These are phyloP conservation scores for Exophiala xenobiotica DNA, from an alignment of 2,329 filamentous ascomycete species.

Conservation along the genomic window DNA sequence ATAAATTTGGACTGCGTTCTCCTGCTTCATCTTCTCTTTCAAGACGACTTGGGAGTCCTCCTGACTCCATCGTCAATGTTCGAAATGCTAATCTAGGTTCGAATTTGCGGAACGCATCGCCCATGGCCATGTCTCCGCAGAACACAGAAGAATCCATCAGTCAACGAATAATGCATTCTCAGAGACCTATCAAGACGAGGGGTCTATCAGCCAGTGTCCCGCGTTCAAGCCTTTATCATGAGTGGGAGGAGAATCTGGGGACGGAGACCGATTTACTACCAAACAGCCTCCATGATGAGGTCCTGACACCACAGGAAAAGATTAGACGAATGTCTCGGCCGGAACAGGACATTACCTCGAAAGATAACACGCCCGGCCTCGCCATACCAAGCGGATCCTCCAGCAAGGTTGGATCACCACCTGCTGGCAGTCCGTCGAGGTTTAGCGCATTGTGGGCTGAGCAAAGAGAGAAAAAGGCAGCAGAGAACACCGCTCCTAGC, in stretches of 20 bases:
- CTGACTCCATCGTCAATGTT: slow-evolving; percentile 60
- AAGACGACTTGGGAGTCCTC: slow-evolving; percentile 60
- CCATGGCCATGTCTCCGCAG: slow-evolving; percentile 58
- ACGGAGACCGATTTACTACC: slow-evolving; percentile 91
- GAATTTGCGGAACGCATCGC: slow-evolving; percentile 64
- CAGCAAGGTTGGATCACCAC: slow-evolving; percentile 55
- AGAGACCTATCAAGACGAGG: slow-evolving; percentile 55
- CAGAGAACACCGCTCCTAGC: slow-evolving; percentile 45
- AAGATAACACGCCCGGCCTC: slow-evolving; percentile 50
- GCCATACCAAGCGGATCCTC: slow-evolving; percentile 50
- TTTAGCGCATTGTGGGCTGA: slow-evolving; percentile 61
- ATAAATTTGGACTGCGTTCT: slow-evolving; percentile 85
- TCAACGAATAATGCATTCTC: slow-evolving; percentile 64
- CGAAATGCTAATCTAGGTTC: slow-evolving; percentile 67
- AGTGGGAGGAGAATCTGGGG: slow-evolving; percentile 65
- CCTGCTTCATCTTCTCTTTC: slow-evolving; percentile 59
- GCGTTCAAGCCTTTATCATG: slow-evolving; percentile 49
- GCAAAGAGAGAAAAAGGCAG: slow-evolving; percentile 52
- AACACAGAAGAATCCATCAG: slow-evolving; percentile 65
- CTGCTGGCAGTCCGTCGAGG: slow-evolving; percentile 58
- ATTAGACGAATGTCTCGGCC: slow-evolving; percentile 60
- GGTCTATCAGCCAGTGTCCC: slow-evolving; percentile 61
- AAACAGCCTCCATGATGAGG: slow-evolving; percentile 62
- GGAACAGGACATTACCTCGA: slow-evolving; percentile 51
- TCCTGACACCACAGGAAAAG: slow-evolving; percentile 62